phyloP scores from a whole-genome alignment of 148 eudicot genomes.

The Linanthus parryae region DNA sequence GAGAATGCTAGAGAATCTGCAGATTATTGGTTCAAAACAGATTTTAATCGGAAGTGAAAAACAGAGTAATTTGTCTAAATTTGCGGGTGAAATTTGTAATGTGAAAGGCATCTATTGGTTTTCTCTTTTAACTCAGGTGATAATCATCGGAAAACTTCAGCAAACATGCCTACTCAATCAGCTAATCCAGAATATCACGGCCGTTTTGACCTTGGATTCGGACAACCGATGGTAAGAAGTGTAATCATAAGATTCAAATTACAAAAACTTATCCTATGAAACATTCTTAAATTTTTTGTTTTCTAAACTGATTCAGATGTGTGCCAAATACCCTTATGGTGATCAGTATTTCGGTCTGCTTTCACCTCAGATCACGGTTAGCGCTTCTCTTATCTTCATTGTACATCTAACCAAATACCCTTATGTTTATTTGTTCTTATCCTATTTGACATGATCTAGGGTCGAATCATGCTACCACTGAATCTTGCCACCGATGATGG shows the following conservation, averaged over 20 bases:
- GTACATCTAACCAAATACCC: neutral
- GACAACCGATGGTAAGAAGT: slow-evolving; percentile 53
- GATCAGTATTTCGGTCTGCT: slow-evolving; percentile 48
- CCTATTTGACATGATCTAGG: slow-evolving; percentile 25
- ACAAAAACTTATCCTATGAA: neutral
- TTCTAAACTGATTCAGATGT: slow-evolving; percentile 25
- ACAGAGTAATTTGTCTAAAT: neutral
- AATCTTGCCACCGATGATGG: slow-evolving; percentile 54
- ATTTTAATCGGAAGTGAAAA: neutral
- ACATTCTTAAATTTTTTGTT: neutral
- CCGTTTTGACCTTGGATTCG: slow-evolving; percentile 55
- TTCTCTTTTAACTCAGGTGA: slow-evolving; percentile 6
- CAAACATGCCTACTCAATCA: slow-evolving; percentile 15
- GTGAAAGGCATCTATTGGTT: too few species aligned
- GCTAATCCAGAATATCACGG: slow-evolving; percentile 31
- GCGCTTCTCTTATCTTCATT: slow-evolving; percentile 16
- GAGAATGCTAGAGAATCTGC: too few species aligned
- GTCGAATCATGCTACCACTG: slow-evolving; percentile 57
- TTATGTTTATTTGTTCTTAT: neutral
- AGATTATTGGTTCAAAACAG: neutral
- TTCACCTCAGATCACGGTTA: slow-evolving; percentile 52
- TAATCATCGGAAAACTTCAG: slow-evolving; percentile 10
- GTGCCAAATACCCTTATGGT: slow-evolving; percentile 43
- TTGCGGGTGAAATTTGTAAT: slow-evolving; percentile 14
- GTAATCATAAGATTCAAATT: neutral